phyloP scores from a whole-genome alignment of 202 grass and related monocot species.

The Sporobolus alterniflorus region DNA sequence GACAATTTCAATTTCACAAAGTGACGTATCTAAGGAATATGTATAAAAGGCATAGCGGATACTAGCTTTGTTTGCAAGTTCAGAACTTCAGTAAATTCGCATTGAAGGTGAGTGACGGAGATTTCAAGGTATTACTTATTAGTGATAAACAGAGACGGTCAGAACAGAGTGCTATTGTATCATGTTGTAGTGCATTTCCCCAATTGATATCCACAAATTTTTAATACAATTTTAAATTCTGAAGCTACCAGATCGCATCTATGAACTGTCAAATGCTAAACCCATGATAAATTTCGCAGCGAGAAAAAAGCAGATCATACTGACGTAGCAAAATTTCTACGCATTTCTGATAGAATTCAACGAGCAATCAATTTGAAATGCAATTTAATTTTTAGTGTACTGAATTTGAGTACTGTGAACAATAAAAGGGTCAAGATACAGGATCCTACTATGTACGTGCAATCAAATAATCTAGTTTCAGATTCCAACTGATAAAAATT shows the following conservation, averaged over 20 bases:
- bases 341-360: not conserved
- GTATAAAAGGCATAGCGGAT: not conserved
- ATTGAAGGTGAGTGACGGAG: slow-evolving; percentile 11
- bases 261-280: not conserved
- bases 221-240: not conserved
- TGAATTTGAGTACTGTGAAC: not conserved
- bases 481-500: not conserved
- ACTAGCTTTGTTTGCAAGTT: not conserved
- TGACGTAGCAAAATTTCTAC: not conserved
- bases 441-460: not conserved
- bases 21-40: slow-evolving; percentile 36
- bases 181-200: not conserved
- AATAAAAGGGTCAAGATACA: not conserved
- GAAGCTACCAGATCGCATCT: not conserved
- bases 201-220: not conserved
- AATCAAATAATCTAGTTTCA: slow-evolving; percentile 12
- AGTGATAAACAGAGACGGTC: not conserved
- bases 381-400: not conserved
- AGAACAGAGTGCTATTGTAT: slow-evolving; percentile 9
- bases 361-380: not conserved
- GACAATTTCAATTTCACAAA: slow-evolving; percentile 45
- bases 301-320: slow-evolving; percentile 3
- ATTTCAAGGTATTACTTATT: slow-evolving; percentile 5
- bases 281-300: not conserved
- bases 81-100: slow-evolving; percentile 27